Base-by-base conservation (phyloP, 2,329 filamentous ascomycete species). In the Cryphonectria japonica region DNA sequence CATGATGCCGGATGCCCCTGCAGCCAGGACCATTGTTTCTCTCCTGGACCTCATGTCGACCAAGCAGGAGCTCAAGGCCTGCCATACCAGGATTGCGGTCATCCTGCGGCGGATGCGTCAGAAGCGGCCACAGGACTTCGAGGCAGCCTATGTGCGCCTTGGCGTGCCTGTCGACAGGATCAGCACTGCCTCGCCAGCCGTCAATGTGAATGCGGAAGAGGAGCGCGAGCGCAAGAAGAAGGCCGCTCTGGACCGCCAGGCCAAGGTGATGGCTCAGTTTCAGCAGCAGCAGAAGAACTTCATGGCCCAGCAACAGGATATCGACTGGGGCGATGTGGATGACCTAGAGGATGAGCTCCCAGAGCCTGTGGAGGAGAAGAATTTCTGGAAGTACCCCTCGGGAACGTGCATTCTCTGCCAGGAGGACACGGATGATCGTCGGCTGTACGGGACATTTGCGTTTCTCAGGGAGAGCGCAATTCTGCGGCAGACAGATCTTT, bases 211-310 rank as follows among this genome's bases (percentile, higher is more conserved):
- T 7, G 89, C 86, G 52, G 91, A 93, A 71, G 92, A 92, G 75
- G 93, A 95, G 77, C 88, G 89, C 22, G 93, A 95, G 79, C 85
- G 89, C 72, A 97, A 95, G 84, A 99, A 98, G 85, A 92, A 93
- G 80, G 93, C 95, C 67, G 96, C 96, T 0, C 83, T 95, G 57
- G 95, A 94, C 76, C 90, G 96, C 32, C 95, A 98, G 80, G 95
- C 95, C 1, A 92, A 90, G 77, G 94, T 99, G 43, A 98, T 99
- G 95, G 96, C 95, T 1, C 94, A 98, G 78, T 98, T 99, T 82
- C 96, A 98, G 79, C 92, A 97, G 78, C 95, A 99, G 78, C 97
- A 98, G 79, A 95, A 97, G 81, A 96, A 90, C 76, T 99, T 99
- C 82, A 84, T 99, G 82, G 92, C 93, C 70, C 96, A 92, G 74